Conservation (phyloP, 345 rosid species). For the Gossypium raimondii region DNA sequence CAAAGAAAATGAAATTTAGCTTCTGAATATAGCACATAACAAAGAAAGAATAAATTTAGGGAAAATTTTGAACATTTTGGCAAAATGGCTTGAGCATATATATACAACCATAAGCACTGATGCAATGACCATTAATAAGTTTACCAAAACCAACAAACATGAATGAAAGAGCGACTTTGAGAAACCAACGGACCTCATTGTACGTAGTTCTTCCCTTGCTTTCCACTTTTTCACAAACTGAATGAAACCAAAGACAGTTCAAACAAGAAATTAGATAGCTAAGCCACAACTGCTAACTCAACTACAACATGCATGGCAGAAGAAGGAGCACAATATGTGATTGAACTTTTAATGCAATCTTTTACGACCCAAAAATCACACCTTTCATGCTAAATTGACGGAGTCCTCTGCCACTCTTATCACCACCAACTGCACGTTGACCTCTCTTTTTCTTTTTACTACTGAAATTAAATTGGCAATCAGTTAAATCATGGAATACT, state of each 20-base stretch:
- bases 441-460: conserved; percentile 89
- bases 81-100: background rate
- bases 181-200: conserved; percentile 72
- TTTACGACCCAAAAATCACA: background rate
- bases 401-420: conserved; percentile 95
- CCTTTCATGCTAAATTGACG: conserved; percentile 99
- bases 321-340: background rate
- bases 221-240: conserved; percentile 98
- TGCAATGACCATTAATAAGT: background rate
- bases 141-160: conserved; percentile 3
- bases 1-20: background rate
- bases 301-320: conserved; percentile 1
- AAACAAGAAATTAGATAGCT: conserved; percentile 11
- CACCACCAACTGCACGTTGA: conserved; percentile 82
- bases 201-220: conserved; percentile 97
- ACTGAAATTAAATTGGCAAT: conserved; percentile 29
- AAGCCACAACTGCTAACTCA: background rate
- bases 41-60: background rate
- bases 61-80: background rate
- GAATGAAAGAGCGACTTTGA: conserved; percentile 13
- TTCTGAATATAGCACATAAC: too few species aligned
- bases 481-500: conserved; percentile 4
- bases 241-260: conserved; percentile 19
- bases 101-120: background rate
- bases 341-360: background rate